Evolutionary conservation across 108 stramenopile genomes (phyloP), one percentile per base, ranked within the genome.

Genomic region (Pseudonitzschia multiseries): DNA sequence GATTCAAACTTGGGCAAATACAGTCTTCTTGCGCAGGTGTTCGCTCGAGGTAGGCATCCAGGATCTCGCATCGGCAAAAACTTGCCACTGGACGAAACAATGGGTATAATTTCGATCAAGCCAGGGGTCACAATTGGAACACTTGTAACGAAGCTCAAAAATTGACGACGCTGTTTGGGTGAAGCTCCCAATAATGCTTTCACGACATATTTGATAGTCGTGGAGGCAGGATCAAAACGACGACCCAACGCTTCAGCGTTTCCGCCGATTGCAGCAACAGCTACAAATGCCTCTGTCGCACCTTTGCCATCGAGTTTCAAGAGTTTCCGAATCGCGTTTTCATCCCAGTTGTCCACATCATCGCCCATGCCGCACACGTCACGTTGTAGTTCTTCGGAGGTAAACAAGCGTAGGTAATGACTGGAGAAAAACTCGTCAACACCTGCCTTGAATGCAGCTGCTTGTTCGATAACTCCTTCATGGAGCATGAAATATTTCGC

Each of bases 81-180:
- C 18, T 81, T 74, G 18, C 84, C 84, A 33, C 73, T 70, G 2
- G 81, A 64, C 14, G 74, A 79, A 20, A 85, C 71, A 42, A 85
- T 70, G 21, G 84, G 84, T 17, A 79, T 67, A 9, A 85, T 74
- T 57, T 85, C 84, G 50, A 85, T 80, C 41, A 71, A 50, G 0
- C 84, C 84, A 8, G 84, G 84, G n/a, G 84, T 85, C 15, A 77
- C 75, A 66, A 85, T 85, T 29, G 84, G 84, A 18, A 85, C 71
- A 50, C 79, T 80, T 10, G 84, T 85, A 36, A 81, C 80, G 48
- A 85, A 85, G 61, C 59, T 80, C 62, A 85, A 51, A 65, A 85
- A 85, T 46, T 82, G 78, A 22, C 84, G 64, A 6, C 84, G 74
- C 53, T 76, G 74, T 44, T 65, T 56, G n/a, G 81, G 79, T 6